Base-by-base conservation (phyloP, 1,284 basidiomycete species). In the Lentinula novae-zelandiae region DNA sequence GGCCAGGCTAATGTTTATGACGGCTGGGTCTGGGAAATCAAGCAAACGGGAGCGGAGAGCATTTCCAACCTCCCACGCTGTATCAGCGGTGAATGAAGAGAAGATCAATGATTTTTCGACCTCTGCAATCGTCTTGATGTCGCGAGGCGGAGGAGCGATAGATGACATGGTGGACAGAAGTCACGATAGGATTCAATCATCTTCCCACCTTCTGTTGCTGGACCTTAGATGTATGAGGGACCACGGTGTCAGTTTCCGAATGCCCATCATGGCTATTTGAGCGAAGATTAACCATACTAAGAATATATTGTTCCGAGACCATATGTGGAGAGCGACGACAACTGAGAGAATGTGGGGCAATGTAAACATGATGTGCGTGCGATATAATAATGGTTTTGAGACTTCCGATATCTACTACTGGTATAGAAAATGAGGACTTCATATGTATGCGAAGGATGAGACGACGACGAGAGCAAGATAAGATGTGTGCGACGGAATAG, bases 1-100 rank as follows among this genome's bases (percentile, higher is more conserved):
- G 8, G 54, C 54, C 15, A 56, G 42, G 22, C 27, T 46, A 31
- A 56, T 56, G 9, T 33, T 46, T 12, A 56, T 46, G 2, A 56
- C 54, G 12, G 31, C 54, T 44, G 54, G 40, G 22, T 9, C 15
- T 33, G 54, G 54, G 9, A 56, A 56, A 6, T 56, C 31, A 27
- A 56, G 54, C 20, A 56, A 22, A 20, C 54, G 54, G 13, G 27
- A n/a, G 42, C 54, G 54, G 27, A 56, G 54, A 15, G 22, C 27
- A 36, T 56, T 56, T 15, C 54, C 54, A 1, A 56, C 5, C n/a
- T 46, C 42, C 54, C 54, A 56, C 8, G 54, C 54, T 3, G 42
- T 46, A 20, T 56, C 54, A 31, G 54, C 54, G 10, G 54, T 56
- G 54, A 56, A 56, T n/a, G 54, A 44, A n/a, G 40, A 31, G 42